phyloP scores from a whole-genome alignment of 2,329 filamentous ascomycete genomes.

The Epichloe sylvatica region DNA sequence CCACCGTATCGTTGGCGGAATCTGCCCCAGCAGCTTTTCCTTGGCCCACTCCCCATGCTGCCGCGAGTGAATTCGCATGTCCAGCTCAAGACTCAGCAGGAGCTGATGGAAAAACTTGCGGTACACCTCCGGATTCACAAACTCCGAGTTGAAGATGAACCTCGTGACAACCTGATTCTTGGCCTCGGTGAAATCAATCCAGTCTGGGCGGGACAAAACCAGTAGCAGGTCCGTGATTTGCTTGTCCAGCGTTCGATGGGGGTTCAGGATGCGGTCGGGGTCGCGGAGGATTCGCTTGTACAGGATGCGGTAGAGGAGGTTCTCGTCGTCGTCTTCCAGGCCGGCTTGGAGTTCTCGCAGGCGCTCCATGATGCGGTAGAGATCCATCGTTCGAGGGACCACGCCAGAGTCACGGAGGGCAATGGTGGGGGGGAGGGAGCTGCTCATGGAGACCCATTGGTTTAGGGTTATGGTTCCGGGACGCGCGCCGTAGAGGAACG shows the following conservation, averaged over 20 bases:
- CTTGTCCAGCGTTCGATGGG: constrained; percentile 50
- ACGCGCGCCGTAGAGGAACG: constrained; percentile 50
- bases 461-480: constrained; percentile 62
- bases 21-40: constrained; percentile 47
- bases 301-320: constrained; percentile 47
- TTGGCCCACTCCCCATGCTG: constrained; percentile 49
- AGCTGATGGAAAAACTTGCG: constrained; percentile 62
- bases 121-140: constrained; percentile 42
- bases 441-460: constrained; percentile 49
- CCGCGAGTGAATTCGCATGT: constrained; percentile 52
- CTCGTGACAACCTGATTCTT: constrained; percentile 61
- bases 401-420: constrained; percentile 44
- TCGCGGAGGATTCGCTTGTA: constrained; percentile 56
- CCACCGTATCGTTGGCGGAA: constrained; percentile 60
- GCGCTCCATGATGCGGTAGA: constrained; percentile 44
- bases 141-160: constrained; percentile 51
- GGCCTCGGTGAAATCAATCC: constrained; percentile 58
- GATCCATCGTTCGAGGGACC: constrained; percentile 44
- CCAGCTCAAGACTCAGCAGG: constrained; percentile 58
- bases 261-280: constrained; percentile 45
- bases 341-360: constrained; percentile 43
- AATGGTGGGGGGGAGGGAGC: constrained; percentile 40
- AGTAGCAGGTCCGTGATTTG: constrained; percentile 62
- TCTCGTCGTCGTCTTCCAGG: constrained; percentile 42
- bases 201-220: constrained; percentile 52